Evolutionary conservation across 2,329 filamentous ascomycete genomes (phyloP).

Genomic region (Pseudogymnoascus sp.): DNA sequence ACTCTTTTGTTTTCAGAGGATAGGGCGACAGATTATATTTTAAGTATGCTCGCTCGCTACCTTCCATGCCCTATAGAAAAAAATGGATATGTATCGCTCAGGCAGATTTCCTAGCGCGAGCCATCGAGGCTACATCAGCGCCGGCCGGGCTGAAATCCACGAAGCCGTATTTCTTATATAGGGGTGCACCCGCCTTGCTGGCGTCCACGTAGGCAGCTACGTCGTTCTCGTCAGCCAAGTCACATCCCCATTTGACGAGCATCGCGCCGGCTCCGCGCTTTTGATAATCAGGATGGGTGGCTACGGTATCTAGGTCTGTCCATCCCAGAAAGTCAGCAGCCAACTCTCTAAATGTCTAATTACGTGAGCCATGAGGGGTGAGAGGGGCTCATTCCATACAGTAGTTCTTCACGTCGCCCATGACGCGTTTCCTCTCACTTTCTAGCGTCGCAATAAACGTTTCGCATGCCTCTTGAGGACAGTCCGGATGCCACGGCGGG

Average conservation of each 20-base stretch:
- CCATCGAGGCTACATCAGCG: not conserved
- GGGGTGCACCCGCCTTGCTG: not conserved
- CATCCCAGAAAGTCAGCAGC: slow-evolving; percentile 2
- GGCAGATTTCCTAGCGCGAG: not conserved
- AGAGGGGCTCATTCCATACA: not conserved
- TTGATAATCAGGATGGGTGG: slow-evolving; percentile 18
- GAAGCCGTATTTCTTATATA: not conserved
- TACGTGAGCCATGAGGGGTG: too few species aligned
- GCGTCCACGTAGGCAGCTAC: not conserved
- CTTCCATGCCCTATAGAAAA: not conserved
- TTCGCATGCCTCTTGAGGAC: not conserved
- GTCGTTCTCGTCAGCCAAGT: not conserved
- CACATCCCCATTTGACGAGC: slow-evolving; percentile 21
- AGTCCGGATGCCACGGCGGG: not conserved
- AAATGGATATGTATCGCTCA: not conserved
- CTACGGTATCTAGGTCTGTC: slow-evolving; percentile 22
- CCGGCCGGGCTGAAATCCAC: not conserved
- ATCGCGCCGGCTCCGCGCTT: slow-evolving; percentile 21
- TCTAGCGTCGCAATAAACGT: not conserved
- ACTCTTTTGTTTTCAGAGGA: not conserved
- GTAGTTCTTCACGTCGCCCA: not conserved
- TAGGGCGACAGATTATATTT: not conserved
- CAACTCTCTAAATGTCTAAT: not conserved
- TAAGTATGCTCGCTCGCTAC: not conserved
- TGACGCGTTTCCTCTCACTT: not conserved